phyloP scores from a whole-genome alignment of 345 rosid genomes.

The Alliaria petiolata region DNA sequence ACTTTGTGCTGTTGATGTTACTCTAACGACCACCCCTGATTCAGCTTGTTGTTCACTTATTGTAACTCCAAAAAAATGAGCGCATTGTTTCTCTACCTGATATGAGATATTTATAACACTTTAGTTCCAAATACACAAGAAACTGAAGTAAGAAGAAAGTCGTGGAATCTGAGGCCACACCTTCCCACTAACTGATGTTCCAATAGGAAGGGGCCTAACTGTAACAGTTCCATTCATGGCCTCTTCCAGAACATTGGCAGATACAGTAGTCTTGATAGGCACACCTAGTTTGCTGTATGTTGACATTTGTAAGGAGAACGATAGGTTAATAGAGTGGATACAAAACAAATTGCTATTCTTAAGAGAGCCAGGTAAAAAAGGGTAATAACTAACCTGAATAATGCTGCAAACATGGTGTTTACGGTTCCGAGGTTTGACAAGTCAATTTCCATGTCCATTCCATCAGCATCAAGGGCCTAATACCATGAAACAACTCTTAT shows the following conservation, averaged over 20 bases:
- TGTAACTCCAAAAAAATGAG: slow-evolving; percentile 97
- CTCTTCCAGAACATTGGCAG: slow-evolving; percentile 98
- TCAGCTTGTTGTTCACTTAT: slow-evolving; percentile 93
- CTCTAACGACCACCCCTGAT: slow-evolving; percentile 93
- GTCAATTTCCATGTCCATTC: slow-evolving; percentile 97
- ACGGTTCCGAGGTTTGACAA: slow-evolving; percentile 97
- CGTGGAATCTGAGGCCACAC: slow-evolving; percentile 35
- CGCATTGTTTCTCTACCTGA: slow-evolving; percentile 97
- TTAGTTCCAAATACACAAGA: neutral
- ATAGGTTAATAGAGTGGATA: neutral
- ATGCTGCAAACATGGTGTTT: slow-evolving; percentile 97
- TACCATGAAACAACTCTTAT: neutral
- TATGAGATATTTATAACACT: slow-evolving; percentile 17
- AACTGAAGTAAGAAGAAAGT: neutral
- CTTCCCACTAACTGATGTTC: slow-evolving; percentile 98
- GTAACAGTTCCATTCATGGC: slow-evolving; percentile 98
- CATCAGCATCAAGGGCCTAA: slow-evolving; percentile 85
- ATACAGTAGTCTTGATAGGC: slow-evolving; percentile 95
- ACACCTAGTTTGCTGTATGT: slow-evolving; percentile 92
- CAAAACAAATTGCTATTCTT: slow-evolving; percentile 7
- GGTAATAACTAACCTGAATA: slow-evolving; percentile 61
- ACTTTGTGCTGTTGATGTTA: slow-evolving; percentile 86
- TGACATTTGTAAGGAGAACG: neutral
- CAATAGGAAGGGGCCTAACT: slow-evolving; percentile 96
- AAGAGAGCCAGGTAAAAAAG: neutral